A percentile compares a stretch with the other conserved stretches of the same genome.
These are phyloP conservation scores for Pseudevernia furfuracea DNA, from an alignment of 495 filamentous ascomycete genomes.

Conservation along the genomic window DNA sequence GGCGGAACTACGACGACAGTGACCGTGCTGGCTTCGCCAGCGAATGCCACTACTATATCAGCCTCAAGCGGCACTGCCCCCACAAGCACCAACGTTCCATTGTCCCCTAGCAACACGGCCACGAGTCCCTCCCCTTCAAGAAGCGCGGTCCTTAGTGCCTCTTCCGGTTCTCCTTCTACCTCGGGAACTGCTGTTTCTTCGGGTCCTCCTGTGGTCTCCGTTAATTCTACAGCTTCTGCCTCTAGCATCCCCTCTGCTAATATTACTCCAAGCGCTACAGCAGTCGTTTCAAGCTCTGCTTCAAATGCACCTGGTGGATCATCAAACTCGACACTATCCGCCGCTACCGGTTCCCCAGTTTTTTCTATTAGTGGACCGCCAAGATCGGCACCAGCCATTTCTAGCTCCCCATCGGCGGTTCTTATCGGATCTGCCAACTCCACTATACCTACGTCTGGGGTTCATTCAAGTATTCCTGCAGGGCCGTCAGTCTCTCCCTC, in stretches of 20 bases:
- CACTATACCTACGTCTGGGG: background rate
- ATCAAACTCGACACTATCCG: background rate
- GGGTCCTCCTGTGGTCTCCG: background rate
- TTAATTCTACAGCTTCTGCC: background rate
- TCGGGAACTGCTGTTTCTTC: background rate
- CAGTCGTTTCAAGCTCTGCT: background rate
- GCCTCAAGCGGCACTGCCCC: background rate
- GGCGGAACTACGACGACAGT: constrained; percentile 7
- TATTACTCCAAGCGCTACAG: constrained; percentile 1
- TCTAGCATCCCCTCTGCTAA: background rate
- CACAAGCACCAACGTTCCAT: background rate
- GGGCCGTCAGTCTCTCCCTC: background rate
- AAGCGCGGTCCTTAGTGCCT: background rate
- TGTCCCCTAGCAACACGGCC: background rate
- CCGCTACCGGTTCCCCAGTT: background rate
- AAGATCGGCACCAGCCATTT: background rate
- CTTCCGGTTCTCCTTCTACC: background rate
- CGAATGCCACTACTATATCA: background rate
- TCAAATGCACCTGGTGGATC: background rate
- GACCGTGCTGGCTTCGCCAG: background rate
- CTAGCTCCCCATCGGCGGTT: background rate
- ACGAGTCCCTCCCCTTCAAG: background rate
- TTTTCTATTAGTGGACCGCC: background rate
- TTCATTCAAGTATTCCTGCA: background rate
- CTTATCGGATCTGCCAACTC: background rate